Evolutionary conservation across 2,329 filamentous ascomycete genomes (phyloP).

Genomic region (Helicocarpus griseus): DNA sequence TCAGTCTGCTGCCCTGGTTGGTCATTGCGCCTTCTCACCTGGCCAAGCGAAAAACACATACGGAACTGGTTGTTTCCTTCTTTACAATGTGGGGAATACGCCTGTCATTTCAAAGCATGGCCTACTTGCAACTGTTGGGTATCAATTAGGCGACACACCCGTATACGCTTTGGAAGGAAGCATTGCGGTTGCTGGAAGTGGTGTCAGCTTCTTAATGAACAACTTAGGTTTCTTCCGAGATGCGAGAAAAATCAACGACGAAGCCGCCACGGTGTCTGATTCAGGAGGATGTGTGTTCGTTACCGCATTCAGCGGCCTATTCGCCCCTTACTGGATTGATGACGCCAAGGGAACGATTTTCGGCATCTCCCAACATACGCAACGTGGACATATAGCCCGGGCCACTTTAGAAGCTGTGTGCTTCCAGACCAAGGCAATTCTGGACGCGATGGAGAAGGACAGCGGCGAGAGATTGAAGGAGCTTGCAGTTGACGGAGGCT

Average conservation of each 20-base stretch:
- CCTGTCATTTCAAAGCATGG: slow-evolving; percentile 79
- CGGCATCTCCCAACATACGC: slow-evolving; percentile 75
- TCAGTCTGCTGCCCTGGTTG: slow-evolving; percentile 76
- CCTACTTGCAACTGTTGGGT: slow-evolving; percentile 76
- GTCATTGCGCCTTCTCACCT: slow-evolving; percentile 72
- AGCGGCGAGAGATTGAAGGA: slow-evolving; percentile 64
- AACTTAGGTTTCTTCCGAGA: slow-evolving; percentile 55
- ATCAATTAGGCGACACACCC: slow-evolving; percentile 65
- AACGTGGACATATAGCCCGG: slow-evolving; percentile 76
- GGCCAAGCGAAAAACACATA: slow-evolving; percentile 87
- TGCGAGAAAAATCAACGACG: slow-evolving; percentile 53
- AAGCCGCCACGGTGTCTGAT: slow-evolving; percentile 57
- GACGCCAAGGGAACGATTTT: slow-evolving; percentile 79
- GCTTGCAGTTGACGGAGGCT: slow-evolving; percentile 77
- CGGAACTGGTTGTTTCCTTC: slow-evolving; percentile 78
- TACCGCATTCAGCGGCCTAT: slow-evolving; percentile 82
- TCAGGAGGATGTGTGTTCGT: slow-evolving; percentile 81
- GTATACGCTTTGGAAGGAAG: slow-evolving; percentile 78
- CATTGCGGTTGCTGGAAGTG: slow-evolving; percentile 71
- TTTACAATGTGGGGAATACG: slow-evolving; percentile 78
- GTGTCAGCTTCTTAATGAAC: slow-evolving; percentile 65
- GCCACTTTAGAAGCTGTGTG: slow-evolving; percentile 86
- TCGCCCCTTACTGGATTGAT: slow-evolving; percentile 92
- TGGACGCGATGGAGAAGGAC: slow-evolving; percentile 85
- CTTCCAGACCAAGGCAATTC: slow-evolving; percentile 85